These are phyloP conservation scores for Spizellomyces sp. DNA, from an alignment of 192 early-diverging fungal genomes.

Conservation along the genomic window DNA sequence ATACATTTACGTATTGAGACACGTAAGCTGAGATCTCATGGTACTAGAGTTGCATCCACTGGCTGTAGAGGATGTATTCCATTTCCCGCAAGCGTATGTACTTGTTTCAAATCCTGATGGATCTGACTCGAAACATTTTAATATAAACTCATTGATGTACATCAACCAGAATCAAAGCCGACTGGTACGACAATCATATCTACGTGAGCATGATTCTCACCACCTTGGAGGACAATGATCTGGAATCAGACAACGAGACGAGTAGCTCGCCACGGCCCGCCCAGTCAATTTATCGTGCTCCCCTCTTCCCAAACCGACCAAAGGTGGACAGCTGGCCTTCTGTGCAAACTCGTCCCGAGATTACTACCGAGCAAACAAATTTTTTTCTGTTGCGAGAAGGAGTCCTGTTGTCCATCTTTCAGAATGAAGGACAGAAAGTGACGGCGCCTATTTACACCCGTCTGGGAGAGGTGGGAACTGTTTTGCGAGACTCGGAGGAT, in stretches of 20 bases:
- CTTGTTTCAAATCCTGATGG: not conserved
- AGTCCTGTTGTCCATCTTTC: constrained; percentile 38
- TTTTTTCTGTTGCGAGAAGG: constrained; percentile 37
- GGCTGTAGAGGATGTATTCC: constrained; percentile 43
- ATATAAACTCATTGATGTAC: not conserved
- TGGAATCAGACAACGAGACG: not conserved
- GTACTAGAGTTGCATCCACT: constrained; percentile 31
- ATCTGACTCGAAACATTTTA: not conserved
- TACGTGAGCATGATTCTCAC: constrained; percentile 33
- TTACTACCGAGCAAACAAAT: constrained; percentile 29
- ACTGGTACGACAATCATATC: constrained; percentile 44
- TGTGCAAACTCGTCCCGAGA: constrained; percentile 14
- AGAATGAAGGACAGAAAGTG: constrained; percentile 20
- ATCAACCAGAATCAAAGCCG: constrained; percentile 31
- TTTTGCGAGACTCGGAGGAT: constrained; percentile 34
- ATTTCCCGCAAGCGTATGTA: constrained; percentile 32
- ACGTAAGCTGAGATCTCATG: not conserved
- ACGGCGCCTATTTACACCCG: constrained; percentile 23
- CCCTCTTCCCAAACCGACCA: constrained; percentile 17
- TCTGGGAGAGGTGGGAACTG: constrained; percentile 17
- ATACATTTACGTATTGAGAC: not conserved
- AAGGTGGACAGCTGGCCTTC: not conserved
- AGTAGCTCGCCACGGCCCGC: not conserved
- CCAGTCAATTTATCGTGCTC: not conserved
- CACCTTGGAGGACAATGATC: constrained; percentile 17